Evolutionary conservation across 2,329 filamentous ascomycete species (phyloP), one percentile per base, ranked within the genome.

Genomic region (Sphaerulina populicola): DNA sequence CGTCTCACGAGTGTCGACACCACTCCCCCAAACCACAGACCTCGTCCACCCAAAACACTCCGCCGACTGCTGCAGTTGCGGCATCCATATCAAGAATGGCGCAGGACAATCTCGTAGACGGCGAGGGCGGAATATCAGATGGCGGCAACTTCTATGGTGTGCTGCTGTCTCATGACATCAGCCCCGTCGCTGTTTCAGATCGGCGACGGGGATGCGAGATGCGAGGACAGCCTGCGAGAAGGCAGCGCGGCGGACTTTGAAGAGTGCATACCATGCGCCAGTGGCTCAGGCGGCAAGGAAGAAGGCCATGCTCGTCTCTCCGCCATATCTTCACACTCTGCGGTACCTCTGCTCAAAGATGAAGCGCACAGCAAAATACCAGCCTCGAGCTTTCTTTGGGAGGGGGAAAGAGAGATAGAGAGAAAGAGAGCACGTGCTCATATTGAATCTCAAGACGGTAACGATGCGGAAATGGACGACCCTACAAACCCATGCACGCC

Each of bases 111-210:
- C 36, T 43, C n/a, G 47, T 50, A 29, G 40, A 43, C 12, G 55
- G 51, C 45, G 47, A 27, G 37, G 52, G 56, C n/a, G 59, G 47
- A 43, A 55, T 65, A n/a, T 63, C 60, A 3, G 71, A 73, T 52
- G 72, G 74, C 15, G 72, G 71, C 23, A 69, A 67, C 58, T 73
- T 74, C 60, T 70, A 70, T 51, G 72, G 72, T 74, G 65, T 52
- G 41, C 37, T 18, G 9, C 15, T 9, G 5, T 6, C 39, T 2
- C 39, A 8, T 41, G 8, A 41, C 11, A 11, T 12, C 21, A 18
- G 9, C 15, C 39, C 14, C 27, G 39, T 6, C 30, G 46, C 46
- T 49, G 37, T 42, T 49, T n/a, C 38, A 42, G 39, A 15, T 29
- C 58, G 57, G 58, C 31, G 56, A 57, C 30, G 44, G 54, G 6